Evolutionary conservation across 176 grass and related monocot genomes (phyloP).

Genomic region (Triticum aestivum): IWGSC_CS_RefSeq_v2.1 NC_057803.1:237954414-237954913

Average conservation of each 20-base stretch:
- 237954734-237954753: not conserved
- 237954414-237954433: not conserved
- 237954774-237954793: not conserved
- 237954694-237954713: too few relatives aligned
- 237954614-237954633: not conserved
- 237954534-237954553: too few relatives aligned
- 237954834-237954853: not conserved
- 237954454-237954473: slow-evolving; percentile 7
- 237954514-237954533: not conserved
- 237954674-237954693: too few relatives aligned
- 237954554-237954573: not conserved
- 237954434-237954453: not conserved
- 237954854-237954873: not conserved
- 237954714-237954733: not conserved
- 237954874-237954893: not conserved
- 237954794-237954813: not conserved
- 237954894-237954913: not conserved
- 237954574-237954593: not conserved
- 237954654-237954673: not conserved
- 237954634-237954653: not conserved
- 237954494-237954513: not conserved
- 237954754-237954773: not conserved
- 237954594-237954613: not conserved
- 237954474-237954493: not conserved
- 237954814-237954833: not conserved